Evolutionary conservation across 805 yeast species (phyloP).

Genomic region (Torulaspora indica): DNA sequence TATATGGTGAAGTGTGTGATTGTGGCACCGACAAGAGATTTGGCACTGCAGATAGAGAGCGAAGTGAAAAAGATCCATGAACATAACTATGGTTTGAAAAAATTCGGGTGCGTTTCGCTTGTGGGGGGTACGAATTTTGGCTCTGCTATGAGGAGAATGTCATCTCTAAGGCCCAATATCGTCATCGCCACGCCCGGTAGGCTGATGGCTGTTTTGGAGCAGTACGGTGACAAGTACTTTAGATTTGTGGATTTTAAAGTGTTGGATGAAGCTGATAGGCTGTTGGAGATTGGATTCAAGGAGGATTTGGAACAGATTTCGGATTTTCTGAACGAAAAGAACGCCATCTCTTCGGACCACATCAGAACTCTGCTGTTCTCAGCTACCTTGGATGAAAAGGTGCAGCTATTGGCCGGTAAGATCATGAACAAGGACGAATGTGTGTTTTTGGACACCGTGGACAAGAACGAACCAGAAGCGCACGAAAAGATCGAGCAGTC

Average conservation of each 20-base stretch:
- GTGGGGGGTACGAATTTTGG: constrained; percentile 62
- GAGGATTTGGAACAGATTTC: constrained; percentile 59
- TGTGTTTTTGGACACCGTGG: constrained; percentile 67
- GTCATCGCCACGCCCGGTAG: constrained; percentile 91
- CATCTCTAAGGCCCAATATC: constrained; percentile 44
- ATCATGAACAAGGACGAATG: constrained; percentile 51
- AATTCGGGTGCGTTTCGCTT: constrained; percentile 45
- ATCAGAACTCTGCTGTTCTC: constrained; percentile 74
- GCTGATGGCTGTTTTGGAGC: constrained; percentile 55
- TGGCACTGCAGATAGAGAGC: constrained; percentile 74
- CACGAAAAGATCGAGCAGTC: constrained; percentile 75
- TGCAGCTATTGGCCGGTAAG: constrained; percentile 57
- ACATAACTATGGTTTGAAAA: constrained; percentile 25
- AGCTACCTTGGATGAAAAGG: constrained; percentile 76
- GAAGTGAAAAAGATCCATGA: constrained; percentile 51
- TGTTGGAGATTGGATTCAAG: constrained; percentile 76
- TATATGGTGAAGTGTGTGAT: constrained; percentile 56
- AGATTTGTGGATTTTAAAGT: constrained; percentile 56
- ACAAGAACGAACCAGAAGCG: constrained; percentile 65
- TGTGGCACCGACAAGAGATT: constrained; percentile 86
- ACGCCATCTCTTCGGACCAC: constrained; percentile 32
- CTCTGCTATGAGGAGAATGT: constrained; percentile 36
- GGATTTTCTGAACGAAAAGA: constrained; percentile 39
- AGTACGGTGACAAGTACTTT: constrained; percentile 45
- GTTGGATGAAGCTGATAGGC: constrained; percentile 88